phyloP scores from a whole-genome alignment of 768 basidiomycete genomes.

The Fistulinella prunicolor region DNA sequence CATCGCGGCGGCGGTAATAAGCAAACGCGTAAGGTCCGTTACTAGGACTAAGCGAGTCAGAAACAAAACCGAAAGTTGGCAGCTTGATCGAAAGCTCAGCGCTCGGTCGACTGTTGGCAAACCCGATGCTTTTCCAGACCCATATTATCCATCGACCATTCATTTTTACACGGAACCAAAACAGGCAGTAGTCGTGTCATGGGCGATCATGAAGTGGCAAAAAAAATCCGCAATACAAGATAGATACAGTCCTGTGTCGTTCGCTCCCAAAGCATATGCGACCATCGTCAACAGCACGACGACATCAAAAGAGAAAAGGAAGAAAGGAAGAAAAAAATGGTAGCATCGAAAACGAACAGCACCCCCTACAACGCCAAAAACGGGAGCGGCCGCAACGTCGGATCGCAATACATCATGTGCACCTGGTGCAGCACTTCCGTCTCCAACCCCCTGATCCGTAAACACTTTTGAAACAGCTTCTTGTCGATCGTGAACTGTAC shows the following conservation, averaged over 20 bases:
- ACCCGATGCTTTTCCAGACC: no score
- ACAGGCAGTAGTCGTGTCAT: no score
- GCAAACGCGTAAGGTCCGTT: no score
- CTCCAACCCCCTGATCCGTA: constrained; percentile 67
- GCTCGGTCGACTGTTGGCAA: no score
- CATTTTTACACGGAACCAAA: no score
- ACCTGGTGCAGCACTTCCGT: constrained; percentile 51
- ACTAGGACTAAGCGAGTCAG: no score
- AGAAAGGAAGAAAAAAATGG: neutral
- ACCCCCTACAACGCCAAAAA: constrained; percentile 20
- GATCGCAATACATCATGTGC: constrained; percentile 34
- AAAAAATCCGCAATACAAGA: constrained; percentile 18
- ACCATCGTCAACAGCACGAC: constrained; percentile 4
- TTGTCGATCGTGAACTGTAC: constrained; percentile 70
- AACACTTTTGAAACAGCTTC: constrained; percentile 72
- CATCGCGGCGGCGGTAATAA: no score
- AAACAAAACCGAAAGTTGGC: no score
- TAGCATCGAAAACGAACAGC: neutral
- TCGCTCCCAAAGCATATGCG: constrained; percentile 18
- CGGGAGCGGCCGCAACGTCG: constrained; percentile 13
- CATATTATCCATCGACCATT: no score
- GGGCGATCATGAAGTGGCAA: neutral
- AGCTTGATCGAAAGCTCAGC: no score
- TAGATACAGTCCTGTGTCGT: constrained; percentile 23
- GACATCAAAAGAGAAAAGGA: neutral